phyloP scores from a whole-genome alignment of 1,284 basidiomycete genomes.

The Ganoderma resinaceum region DNA sequence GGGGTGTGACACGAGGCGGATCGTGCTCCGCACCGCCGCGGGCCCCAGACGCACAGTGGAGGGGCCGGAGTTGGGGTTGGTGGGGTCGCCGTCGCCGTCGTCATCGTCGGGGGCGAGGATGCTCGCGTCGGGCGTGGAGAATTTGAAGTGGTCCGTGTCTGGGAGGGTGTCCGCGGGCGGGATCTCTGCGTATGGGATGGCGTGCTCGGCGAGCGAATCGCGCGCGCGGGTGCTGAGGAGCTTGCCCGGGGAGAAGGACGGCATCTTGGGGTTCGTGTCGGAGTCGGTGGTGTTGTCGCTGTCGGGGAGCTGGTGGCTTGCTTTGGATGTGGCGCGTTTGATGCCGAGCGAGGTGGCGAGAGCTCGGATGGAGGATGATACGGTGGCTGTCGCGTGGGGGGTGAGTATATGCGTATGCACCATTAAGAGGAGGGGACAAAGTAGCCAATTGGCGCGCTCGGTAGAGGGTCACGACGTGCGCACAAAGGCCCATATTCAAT shows the following conservation, averaged over 20 bases:
- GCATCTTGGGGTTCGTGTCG: slow-evolving; percentile 16
- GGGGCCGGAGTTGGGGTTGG: slow-evolving; percentile 62
- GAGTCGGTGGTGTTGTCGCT: slow-evolving; percentile 17
- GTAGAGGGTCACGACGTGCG: not conserved
- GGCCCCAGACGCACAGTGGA: slow-evolving; percentile 45
- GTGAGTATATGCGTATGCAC: not conserved
- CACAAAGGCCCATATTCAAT: not conserved
- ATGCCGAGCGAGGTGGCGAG: slow-evolving; percentile 74
- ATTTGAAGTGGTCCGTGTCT: slow-evolving; percentile 57
- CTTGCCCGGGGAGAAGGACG: slow-evolving; percentile 26
- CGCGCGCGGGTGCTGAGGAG: slow-evolving; percentile 28
- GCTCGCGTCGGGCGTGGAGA: slow-evolving; percentile 45
- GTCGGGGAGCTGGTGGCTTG: slow-evolving; percentile 16
- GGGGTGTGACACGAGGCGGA: slow-evolving; percentile 58
- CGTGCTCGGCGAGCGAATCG: slow-evolving; percentile 54
- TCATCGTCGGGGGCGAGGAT: slow-evolving; percentile 30
- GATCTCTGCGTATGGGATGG: slow-evolving; percentile 60
- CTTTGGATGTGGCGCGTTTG: slow-evolving; percentile 54
- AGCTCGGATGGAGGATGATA: slow-evolving; percentile 72
- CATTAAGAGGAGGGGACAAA: not conserved
- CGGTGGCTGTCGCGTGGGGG: slow-evolving; percentile 47
- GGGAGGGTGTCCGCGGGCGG: slow-evolving; percentile 50
- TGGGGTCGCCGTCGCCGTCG: slow-evolving; percentile 13
- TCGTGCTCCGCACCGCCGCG: slow-evolving; percentile 53
- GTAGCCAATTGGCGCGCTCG: not conserved